phyloP scores from a whole-genome alignment of 163 green algal species.

The Coccomyxa subellipsoidea region DNA sequence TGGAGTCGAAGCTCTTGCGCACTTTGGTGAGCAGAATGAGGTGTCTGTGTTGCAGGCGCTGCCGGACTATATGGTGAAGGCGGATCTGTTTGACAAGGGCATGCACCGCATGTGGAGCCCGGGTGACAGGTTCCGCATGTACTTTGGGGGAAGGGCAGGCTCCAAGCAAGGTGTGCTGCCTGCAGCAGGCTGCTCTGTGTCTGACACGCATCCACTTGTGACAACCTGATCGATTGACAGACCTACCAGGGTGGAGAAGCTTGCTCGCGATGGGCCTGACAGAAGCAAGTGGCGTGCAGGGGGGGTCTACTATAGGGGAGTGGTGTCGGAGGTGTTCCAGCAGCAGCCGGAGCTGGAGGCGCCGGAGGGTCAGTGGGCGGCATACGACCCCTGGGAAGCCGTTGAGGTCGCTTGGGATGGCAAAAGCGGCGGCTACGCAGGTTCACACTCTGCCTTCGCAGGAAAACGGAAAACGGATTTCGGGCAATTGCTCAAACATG shows the following conservation, averaged over 20 bases:
- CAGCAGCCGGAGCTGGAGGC: constrained; percentile 18
- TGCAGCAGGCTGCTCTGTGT: background rate
- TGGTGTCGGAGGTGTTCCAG: constrained; percentile 32
- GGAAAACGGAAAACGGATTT: too few species aligned
- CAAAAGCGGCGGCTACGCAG: constrained; percentile 14
- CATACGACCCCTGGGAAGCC: constrained; percentile 75
- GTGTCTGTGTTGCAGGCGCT: constrained; percentile 25
- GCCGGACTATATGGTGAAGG: constrained; percentile 67
- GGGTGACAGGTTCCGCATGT: constrained; percentile 74
- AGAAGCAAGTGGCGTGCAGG: constrained; percentile 14
- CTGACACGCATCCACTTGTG: too few species aligned
- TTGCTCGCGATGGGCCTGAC: background rate
- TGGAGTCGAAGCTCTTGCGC: too few species aligned
- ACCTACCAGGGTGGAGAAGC: too few species aligned
- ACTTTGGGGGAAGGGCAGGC: constrained; percentile 53
- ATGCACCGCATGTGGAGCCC: constrained; percentile 54
- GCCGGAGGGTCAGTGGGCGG: constrained; percentile 26
- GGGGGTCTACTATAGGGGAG: constrained; percentile 57
- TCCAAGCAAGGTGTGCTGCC: constrained; percentile 10
- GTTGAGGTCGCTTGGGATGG: constrained; percentile 75
- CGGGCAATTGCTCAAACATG: too few species aligned
- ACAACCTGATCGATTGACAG: too few species aligned
- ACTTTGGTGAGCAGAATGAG: too few species aligned
- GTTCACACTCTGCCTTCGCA: constrained; percentile 14
- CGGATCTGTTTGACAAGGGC: constrained; percentile 43